phyloP scores from a whole-genome alignment of 192 early-diverging fungal species.

The Blastocladiella britannica region DNA sequence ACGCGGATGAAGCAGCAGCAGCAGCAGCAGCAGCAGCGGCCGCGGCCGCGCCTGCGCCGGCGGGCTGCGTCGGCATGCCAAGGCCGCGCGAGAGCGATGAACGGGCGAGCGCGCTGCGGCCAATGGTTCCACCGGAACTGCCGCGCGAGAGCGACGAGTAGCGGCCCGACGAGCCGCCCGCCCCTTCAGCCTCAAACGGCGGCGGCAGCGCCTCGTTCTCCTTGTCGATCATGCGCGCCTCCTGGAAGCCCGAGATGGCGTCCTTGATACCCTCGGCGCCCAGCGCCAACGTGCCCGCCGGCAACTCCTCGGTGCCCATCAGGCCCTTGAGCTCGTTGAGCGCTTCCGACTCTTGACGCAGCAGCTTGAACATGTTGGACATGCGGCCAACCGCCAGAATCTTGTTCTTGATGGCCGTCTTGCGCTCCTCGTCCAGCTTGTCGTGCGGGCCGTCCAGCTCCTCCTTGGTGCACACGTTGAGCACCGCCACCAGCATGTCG shows the following conservation, averaged over 20 bases:
- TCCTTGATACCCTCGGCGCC: constrained; percentile 83
- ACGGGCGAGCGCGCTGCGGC: no score
- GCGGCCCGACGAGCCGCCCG: no score
- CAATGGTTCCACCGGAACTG: no score
- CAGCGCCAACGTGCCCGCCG: constrained; percentile 62
- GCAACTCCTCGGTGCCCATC: constrained; percentile 62
- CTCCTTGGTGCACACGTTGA: constrained; percentile 89
- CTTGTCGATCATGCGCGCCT: constrained; percentile 68
- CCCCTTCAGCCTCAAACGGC: no score
- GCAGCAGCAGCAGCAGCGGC: no score
- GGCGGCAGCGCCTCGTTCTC: constrained; percentile 90
- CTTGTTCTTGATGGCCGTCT: constrained; percentile 57
- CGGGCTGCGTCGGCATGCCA: no score
- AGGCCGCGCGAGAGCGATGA: no score
- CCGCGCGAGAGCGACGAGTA: no score
- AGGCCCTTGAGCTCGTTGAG: constrained; percentile 83
- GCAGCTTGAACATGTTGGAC: constrained; percentile 68
- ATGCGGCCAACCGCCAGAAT: constrained; percentile 84
- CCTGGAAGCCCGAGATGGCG: constrained; percentile 78
- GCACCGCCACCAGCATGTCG: constrained; percentile 84
- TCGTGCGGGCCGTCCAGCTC: constrained; percentile 53
- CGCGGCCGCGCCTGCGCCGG: no score
- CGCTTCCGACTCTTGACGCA: constrained; percentile 76
- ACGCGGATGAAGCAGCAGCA: no score
- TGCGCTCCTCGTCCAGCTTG: constrained; percentile 30